Conservation (phyloP, 1,139 yeast species). For the Saccharomyces hybrid region DNA sequence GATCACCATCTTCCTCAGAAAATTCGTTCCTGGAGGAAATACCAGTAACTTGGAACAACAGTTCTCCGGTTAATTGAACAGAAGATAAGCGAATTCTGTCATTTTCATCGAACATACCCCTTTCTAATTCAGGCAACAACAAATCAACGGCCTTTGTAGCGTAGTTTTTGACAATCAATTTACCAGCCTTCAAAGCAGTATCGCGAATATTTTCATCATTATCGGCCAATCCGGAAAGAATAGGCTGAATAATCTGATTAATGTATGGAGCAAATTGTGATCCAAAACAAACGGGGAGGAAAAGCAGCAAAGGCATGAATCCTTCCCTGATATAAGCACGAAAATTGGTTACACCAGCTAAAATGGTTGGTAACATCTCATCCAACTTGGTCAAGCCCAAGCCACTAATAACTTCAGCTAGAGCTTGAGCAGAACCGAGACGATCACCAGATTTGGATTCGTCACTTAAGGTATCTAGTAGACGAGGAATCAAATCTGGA, state of each 20-base stretch:
- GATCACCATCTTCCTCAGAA: conserved; percentile 51
- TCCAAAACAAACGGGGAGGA: conserved; percentile 92
- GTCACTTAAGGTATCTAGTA: conserved; percentile 69
- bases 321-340: conserved; percentile 80
- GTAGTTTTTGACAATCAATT: conserved; percentile 82
- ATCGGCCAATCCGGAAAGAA: conserved; percentile 87
- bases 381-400: conserved; percentile 82
- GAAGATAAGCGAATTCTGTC: conserved; percentile 89
- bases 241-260: conserved; percentile 78
- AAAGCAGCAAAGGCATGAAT: conserved; percentile 80
- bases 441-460: conserved; percentile 80
- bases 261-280: conserved; percentile 85
- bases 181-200: conserved; percentile 85
- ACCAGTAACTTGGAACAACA: conserved; percentile 91
- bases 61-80: conserved; percentile 93
- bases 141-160: conserved; percentile 91
- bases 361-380: conserved; percentile 73
- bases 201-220: conserved; percentile 80
- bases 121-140: conserved; percentile 86
- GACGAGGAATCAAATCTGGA: conserved; percentile 83
- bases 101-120: conserved; percentile 74
- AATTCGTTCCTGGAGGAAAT: conserved; percentile 57
- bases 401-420: conserved; percentile 89
- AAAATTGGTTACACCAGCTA: conserved; percentile 61
- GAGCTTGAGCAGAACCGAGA: conserved; percentile 94